Evolutionary conservation across 441 rosid genomes (phyloP).

Genomic region (Pelargonium cotyledonis): DNA sequence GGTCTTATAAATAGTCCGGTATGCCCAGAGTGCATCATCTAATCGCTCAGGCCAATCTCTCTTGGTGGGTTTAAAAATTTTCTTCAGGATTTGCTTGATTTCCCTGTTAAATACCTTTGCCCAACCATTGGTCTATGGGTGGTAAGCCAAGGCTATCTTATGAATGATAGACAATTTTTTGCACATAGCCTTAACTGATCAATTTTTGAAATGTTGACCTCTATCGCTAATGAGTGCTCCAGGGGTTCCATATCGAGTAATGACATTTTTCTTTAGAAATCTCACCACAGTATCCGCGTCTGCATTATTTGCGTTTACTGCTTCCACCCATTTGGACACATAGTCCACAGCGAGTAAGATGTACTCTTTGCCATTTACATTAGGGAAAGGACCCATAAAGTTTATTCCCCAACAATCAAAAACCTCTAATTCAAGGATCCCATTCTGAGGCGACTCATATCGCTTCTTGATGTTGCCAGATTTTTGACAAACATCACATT

Average conservation of each 20-base stretch:
- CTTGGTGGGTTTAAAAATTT: not conserved
- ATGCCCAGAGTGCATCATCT: conserved; percentile 12
- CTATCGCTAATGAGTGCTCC: not conserved
- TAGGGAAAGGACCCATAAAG: too few species aligned
- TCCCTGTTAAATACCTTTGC: not conserved
- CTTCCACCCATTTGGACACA: too few species aligned
- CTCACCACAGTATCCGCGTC: not conserved
- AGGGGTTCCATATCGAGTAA: not conserved
- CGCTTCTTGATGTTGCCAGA: too few species aligned
- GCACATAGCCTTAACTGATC: too few species aligned
- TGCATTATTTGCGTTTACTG: too few species aligned
- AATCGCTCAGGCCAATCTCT: not conserved
- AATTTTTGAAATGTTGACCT: not conserved
- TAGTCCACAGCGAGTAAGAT: too few species aligned
- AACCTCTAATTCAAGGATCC: too few species aligned
- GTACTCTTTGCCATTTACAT: too few species aligned
- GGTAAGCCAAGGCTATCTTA: not conserved
- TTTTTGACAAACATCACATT: too few species aligned
- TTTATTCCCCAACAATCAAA: too few species aligned
- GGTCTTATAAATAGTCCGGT: not conserved
- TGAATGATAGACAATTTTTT: not conserved
- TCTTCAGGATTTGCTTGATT: not conserved
- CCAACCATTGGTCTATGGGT: not conserved
- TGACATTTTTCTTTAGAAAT: not conserved
- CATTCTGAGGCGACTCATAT: too few species aligned